A percentile compares a stretch with the other conserved stretches of the same genome.
phyloP scores from a whole-genome alignment of 2,329 filamentous ascomycete genomes.

The Cercospora sojina region DNA sequence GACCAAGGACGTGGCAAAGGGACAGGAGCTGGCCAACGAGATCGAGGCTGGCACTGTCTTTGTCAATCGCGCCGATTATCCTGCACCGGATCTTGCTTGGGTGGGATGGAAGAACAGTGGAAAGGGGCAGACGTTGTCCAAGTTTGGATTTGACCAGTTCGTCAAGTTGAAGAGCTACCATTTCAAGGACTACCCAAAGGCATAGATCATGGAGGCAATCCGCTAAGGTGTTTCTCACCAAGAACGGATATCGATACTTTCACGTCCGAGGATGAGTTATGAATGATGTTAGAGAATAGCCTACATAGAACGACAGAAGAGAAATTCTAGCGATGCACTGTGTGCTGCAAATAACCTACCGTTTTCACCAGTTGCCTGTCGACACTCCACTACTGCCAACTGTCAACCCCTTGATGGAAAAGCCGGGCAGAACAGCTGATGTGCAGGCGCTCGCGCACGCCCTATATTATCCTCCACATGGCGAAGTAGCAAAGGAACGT shows the following conservation, averaged over 20 bases:
- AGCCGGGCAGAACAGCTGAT: background rate
- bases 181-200: slow-evolving; percentile 71
- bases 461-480: background rate
- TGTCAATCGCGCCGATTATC: slow-evolving; percentile 91
- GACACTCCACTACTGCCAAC: background rate
- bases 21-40: slow-evolving; percentile 71
- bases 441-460: background rate
- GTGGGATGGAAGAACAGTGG: slow-evolving; percentile 98
- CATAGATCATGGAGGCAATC: background rate
- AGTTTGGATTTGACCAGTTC: slow-evolving; percentile 91
- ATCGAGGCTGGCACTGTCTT: slow-evolving; percentile 95
- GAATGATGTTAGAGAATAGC: background rate
- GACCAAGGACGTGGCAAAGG: slow-evolving; percentile 80
- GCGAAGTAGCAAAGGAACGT: background rate
- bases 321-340: background rate
- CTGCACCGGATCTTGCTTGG: slow-evolving; percentile 64
- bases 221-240: background rate
- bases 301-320: background rate
- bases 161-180: slow-evolving; percentile 96
- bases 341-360: background rate
- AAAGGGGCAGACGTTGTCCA: slow-evolving; percentile 84
- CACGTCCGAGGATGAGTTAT: background rate
- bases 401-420: too few species aligned
- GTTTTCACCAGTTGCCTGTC: background rate
- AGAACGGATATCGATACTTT: too few species aligned